Evolutionary conservation across 192 early-diverging fungal genomes (phyloP).

Genomic region (Backusella psychrophila): DNA sequence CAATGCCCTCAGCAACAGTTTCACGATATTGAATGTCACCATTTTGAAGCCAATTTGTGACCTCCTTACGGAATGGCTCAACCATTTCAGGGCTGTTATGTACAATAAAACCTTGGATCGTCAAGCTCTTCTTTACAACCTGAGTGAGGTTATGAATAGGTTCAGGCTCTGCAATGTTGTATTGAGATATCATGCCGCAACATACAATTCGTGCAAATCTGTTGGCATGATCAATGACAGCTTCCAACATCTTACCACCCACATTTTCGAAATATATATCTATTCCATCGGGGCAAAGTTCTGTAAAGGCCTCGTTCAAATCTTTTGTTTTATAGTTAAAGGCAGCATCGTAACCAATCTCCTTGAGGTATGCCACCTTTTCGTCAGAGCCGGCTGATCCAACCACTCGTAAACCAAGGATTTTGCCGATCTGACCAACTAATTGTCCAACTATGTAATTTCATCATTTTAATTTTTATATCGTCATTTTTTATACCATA

Average conservation of each 20-base stretch:
- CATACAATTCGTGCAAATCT: slow-evolving; percentile 62
- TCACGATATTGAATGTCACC: slow-evolving; percentile 62
- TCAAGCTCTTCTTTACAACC: slow-evolving; percentile 55
- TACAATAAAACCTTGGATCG: slow-evolving; percentile 68
- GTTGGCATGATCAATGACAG: slow-evolving; percentile 65
- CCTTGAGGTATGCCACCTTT: slow-evolving; percentile 70
- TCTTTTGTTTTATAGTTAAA: slow-evolving; percentile 91
- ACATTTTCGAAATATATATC: slow-evolving; percentile 90
- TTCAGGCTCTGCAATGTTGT: slow-evolving; percentile 49
- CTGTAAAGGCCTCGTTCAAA: slow-evolving; percentile 47
- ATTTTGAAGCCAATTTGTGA: slow-evolving; percentile 54
- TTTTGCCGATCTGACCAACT: slow-evolving; percentile 79
- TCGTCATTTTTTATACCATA: no score
- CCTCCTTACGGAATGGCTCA: slow-evolving; percentile 54
- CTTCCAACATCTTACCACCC: slow-evolving; percentile 78
- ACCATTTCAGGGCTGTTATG: slow-evolving; percentile 45
- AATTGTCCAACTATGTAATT: slow-evolving; percentile 52
- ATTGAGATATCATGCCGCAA: slow-evolving; percentile 76
- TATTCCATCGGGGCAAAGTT: slow-evolving; percentile 73
- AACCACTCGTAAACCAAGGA: slow-evolving; percentile 75
- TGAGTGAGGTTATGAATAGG: slow-evolving; percentile 54
- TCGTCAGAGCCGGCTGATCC: slow-evolving; percentile 84
- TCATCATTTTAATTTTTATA: slow-evolving; percentile 24
- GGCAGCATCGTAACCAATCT: slow-evolving; percentile 74
- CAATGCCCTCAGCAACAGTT: slow-evolving; percentile 61